Base-by-base conservation (phyloP, 257 asterid genomes). In the Solanum paucissectum region DNA sequence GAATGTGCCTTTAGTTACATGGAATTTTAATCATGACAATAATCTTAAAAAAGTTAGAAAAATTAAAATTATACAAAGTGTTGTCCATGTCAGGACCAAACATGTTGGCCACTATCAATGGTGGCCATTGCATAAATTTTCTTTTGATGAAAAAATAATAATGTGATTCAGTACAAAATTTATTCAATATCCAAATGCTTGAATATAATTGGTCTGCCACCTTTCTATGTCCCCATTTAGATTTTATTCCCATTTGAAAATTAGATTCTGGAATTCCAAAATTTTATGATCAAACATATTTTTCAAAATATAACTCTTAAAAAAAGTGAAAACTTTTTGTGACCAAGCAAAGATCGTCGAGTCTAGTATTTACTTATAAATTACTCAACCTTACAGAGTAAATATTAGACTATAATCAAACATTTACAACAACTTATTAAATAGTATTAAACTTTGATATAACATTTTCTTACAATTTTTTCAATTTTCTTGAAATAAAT, bases 161-260 rank as follows among this genome's bases (percentile, higher is more conserved):
- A 33, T 33, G 79, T 2, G 79, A 72, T 72, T 72, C 44, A 33
- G 27, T 9, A 83, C 87, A 87, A 9, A 62, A 8, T 40, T 40
- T 46, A 36, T 14, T 72, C 77, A 68, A 88, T 3, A 34, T 18
- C 71, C 29, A 55, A 77, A 85, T 88, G 52, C 14, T 85, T 40
- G 42, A 86, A 64, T n/a, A 79, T 42, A 86, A 27, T 40, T 86
- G 87, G 77, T 86, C 87, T 79, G 87, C 87, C 88, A 84, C 33
- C 33, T 64, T 64, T n/a, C 25, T 64, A 52, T 52, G 60, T 16
- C 60, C 18, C 58, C 55, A 44, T 46, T 5, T 13, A 49, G 60
- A 49, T 49, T 49, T 49, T 49, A 16, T 49, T 49, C 23, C 60
- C 18, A 49, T 49, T 49, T 16, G 60, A 49, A 49, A 49, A 49